A percentile compares a stretch with the other conserved stretches of the same genome.
Evolutionary conservation across 495 filamentous ascomycete species (phyloP).

Genomic region (Aspergillus olivimuriae): DNA sequence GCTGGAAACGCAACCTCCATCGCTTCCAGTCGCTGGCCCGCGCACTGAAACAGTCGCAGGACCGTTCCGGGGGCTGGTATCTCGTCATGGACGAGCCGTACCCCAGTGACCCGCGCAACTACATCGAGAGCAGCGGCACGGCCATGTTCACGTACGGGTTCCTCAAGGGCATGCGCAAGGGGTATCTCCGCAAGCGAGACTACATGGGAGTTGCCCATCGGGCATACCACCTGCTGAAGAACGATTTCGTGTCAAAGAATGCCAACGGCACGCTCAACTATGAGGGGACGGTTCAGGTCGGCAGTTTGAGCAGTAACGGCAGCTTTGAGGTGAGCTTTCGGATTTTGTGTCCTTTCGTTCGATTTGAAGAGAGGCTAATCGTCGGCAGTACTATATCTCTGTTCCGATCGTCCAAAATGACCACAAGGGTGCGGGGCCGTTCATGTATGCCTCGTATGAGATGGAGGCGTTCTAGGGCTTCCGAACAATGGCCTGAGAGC

Average conservation of each 20-base stretch:
- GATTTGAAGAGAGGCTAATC: neutral
- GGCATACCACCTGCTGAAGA: neutral
- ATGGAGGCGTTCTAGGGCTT: slow-evolving; percentile 5
- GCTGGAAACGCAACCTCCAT: slow-evolving; percentile 4
- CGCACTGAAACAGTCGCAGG: slow-evolving; percentile 7
- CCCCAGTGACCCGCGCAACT: slow-evolving; percentile 9
- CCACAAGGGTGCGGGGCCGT: slow-evolving; percentile 12
- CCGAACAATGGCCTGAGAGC: too few relatives aligned
- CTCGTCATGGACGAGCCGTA: slow-evolving; percentile 12
- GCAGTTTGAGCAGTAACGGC: slow-evolving; percentile 13
- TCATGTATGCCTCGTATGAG: slow-evolving; percentile 14
- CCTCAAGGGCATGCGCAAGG: slow-evolving; percentile 9
- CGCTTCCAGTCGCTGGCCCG: slow-evolving; percentile 9
- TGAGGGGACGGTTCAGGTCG: slow-evolving; percentile 14
- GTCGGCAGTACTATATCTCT: slow-evolving; percentile 11
- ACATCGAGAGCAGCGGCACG: slow-evolving; percentile 13
- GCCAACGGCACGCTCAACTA: slow-evolving; percentile 11
- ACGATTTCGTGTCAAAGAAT: slow-evolving; percentile 6
- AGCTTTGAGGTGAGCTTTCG: slow-evolving; percentile 10
- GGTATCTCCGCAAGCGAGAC: slow-evolving; percentile 3
- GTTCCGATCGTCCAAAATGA: slow-evolving; percentile 11
- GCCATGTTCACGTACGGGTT: slow-evolving; percentile 15
- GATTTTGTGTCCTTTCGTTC: neutral
- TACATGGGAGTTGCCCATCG: slow-evolving; percentile 1
- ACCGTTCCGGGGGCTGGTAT: slow-evolving; percentile 11